Conservation (phyloP, 2,329 filamentous ascomycete species). For the Trichoderma koningiopsis region DNA sequence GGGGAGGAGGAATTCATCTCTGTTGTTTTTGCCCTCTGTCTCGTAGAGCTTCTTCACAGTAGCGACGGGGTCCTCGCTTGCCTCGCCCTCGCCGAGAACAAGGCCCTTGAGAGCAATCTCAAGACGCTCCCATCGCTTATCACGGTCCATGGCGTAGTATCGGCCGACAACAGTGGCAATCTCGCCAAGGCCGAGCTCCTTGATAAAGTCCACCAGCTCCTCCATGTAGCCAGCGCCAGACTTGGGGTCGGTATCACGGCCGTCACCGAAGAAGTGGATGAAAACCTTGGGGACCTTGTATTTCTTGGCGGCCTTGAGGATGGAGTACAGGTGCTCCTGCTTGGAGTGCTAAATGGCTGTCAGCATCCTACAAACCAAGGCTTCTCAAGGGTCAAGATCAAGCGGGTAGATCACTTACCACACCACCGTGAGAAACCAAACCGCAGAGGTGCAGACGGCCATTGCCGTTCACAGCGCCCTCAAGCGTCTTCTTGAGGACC, state of each 20-base stretch:
- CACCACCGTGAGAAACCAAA: constrained; percentile 92
- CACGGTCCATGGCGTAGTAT: constrained; percentile 99
- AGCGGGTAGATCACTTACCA: constrained; percentile 54
- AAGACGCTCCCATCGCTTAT: constrained; percentile 97
- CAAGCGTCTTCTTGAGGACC: constrained; percentile 76
- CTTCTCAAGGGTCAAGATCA: neutral
- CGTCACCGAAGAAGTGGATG: constrained; percentile 99
- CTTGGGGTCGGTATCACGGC: constrained; percentile 97
- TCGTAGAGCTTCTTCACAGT: constrained; percentile 87
- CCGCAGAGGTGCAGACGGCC: constrained; percentile 91
- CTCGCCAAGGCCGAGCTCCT: constrained; percentile 84
- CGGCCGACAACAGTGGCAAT: constrained; percentile 91
- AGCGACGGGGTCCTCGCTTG: constrained; percentile 79
- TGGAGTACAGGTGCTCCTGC: constrained; percentile 86
- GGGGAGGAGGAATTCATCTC: constrained; percentile 96
- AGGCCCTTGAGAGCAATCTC: constrained; percentile 88
- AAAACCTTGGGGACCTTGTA: constrained; percentile 86
- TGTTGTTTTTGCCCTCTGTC: constrained; percentile 68
- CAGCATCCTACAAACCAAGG: constrained; percentile 13
- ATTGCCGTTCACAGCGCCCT: constrained; percentile 80
- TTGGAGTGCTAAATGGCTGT: constrained; percentile 70
- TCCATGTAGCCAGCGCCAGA: constrained; percentile 86
- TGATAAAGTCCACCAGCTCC: constrained; percentile 74
- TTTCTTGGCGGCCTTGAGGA: constrained; percentile 88
- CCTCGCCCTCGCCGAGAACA: constrained; percentile 83